phyloP scores from a whole-genome alignment of 805 yeast species.

The Torulaspora gathmanii region DNA sequence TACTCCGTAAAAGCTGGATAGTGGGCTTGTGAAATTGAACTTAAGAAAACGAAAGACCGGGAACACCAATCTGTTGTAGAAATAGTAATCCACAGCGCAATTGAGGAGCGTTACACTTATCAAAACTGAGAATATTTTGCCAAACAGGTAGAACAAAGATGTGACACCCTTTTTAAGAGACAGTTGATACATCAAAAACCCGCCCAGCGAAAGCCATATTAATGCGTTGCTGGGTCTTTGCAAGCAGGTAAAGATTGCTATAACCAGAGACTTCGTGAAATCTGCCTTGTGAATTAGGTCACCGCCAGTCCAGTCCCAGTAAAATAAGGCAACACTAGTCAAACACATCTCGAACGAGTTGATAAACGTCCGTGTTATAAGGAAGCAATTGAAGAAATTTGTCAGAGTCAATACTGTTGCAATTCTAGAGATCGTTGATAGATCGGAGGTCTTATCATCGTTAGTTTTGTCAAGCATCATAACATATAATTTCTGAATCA shows the following conservation, averaged over 20 bases:
- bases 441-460: slow-evolving; percentile 5
- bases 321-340: slow-evolving; percentile 59
- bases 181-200: slow-evolving; percentile 24
- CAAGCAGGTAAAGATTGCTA: slow-evolving; percentile 61
- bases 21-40: slow-evolving; percentile 69
- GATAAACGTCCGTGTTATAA: slow-evolving; percentile 77
- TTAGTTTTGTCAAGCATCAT: slow-evolving; percentile 18
- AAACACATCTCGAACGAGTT: slow-evolving; percentile 75
- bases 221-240: slow-evolving; percentile 81
- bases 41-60: slow-evolving; percentile 68
- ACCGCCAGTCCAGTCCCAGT: slow-evolving; percentile 61
- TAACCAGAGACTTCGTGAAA: slow-evolving; percentile 39
- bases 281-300: slow-evolving; percentile 13
- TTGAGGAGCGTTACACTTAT: slow-evolving; percentile 37
- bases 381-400: slow-evolving; percentile 68
- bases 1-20: slow-evolving; percentile 78
- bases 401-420: slow-evolving; percentile 23
- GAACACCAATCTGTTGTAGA: slow-evolving; percentile 51
- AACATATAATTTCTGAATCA: slow-evolving; percentile 37
- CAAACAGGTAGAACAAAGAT: slow-evolving; percentile 15
- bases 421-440: slow-evolving; percentile 18
- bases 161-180: slow-evolving; percentile 8
- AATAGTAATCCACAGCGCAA: slow-evolving; percentile 49
- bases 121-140: slow-evolving; percentile 23
- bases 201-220: slow-evolving; percentile 68